Evolutionary conservation across 2,329 filamentous ascomycete genomes (phyloP), one percentile per base, ranked within the genome.

Genomic region (Colletotrichum paranaense): DNA sequence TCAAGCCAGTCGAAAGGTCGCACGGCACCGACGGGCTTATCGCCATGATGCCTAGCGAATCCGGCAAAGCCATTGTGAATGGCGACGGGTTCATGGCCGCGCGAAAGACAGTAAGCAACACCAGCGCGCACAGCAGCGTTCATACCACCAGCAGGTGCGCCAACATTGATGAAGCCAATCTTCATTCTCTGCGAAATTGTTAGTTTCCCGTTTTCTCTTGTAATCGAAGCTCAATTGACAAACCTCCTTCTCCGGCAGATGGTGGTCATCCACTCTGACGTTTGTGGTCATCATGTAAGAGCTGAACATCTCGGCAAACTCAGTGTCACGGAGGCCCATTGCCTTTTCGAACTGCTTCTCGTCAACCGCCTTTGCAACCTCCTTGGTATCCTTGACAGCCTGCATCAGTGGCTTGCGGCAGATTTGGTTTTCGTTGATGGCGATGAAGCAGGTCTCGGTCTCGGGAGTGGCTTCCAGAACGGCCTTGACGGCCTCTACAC

Each of bases 21-120:
- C 9, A 99, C 95, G 2, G 97, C 91, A 52, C 95, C 93, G 0
- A 94, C 73, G 0, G 95, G 95, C 79, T 92, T 87, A 80, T 98
- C 96, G 38, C 87, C 92, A 81, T 98, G 95, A 83, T 99, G 97
- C 59, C 97, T 92, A 67, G 95, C 93, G 70, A 99, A 92, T 19
- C 97, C 97, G 38, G 97, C 95, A 83, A 99, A 99, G 30, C 97
- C 97, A 79, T 99, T 99, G 85, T 98, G 94, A 68, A 99, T 95
- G 22, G 95, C 96, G 78, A 98, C 83, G 4, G 97, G 94, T 65
- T 94, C 95, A 82, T 99, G 97, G n/a, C 97, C 97, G 72, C 95
- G 91, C 57, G 94, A 93, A 71, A 97, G 83, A 82, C 95, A 98
- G 86, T 98, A 98, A 38, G 95, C 95, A 22, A 98, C 95, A 16